Conservation (phyloP, 345 rosid species). For the Eucalyptus urophylla region DNA sequence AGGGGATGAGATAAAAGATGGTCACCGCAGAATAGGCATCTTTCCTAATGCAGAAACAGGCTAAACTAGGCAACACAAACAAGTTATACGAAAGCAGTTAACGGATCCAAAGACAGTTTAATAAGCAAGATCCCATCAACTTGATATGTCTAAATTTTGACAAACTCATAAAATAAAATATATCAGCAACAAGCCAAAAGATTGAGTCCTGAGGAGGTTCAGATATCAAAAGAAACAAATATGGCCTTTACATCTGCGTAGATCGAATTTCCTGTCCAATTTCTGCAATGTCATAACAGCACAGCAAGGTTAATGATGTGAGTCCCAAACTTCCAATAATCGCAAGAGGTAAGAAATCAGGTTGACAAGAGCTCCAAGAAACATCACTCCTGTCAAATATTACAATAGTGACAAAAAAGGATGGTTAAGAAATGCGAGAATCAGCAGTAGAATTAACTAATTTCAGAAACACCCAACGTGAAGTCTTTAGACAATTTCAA, state of each 20-base stretch:
- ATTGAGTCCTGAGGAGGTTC: neutral
- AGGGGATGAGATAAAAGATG: neutral
- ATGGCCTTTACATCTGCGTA: neutral
- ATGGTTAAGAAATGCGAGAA: slow-evolving; percentile 24
- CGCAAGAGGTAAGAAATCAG: slow-evolving; percentile 96
- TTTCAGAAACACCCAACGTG: neutral
- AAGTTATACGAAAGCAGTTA: neutral
- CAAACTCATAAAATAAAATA: neutral
- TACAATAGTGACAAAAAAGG: slow-evolving; percentile 16
- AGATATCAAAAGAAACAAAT: neutral
- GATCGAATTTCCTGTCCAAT: neutral
- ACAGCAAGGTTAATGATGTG: slow-evolving; percentile 98
- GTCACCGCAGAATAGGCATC: neutral
- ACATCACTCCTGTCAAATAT: slow-evolving; percentile 70
- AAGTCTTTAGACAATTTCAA: neutral
- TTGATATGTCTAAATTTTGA: neutral
- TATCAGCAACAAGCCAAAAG: neutral
- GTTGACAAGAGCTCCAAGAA: slow-evolving; percentile 84
- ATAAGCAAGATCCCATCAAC: neutral
- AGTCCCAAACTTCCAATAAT: slow-evolving; percentile 99
- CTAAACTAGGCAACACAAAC: neutral
- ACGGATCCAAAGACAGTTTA: neutral
- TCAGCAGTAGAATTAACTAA: neutral
- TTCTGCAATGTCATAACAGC: slow-evolving; percentile 99
- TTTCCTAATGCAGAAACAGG: neutral